Percentiles rank a stretch among this genome's conserved stretches.
Conservation (phyloP, 768 basidiomycete species). For the Suillus bovinus region DNA sequence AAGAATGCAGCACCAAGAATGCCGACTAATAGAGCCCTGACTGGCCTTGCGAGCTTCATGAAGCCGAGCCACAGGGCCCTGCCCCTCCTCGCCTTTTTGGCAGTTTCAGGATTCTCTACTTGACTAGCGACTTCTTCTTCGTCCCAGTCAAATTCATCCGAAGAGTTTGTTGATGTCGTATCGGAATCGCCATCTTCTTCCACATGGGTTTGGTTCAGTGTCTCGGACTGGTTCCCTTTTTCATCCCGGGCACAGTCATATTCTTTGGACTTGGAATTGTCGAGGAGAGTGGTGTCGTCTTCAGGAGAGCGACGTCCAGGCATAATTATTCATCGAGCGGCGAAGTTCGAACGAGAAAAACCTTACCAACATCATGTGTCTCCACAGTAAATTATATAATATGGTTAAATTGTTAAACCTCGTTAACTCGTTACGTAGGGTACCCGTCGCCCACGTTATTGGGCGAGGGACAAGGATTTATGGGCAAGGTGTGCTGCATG, state of each 20-base stretch:
- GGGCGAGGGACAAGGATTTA: too few species aligned
- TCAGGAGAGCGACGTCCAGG: constrained; percentile 14
- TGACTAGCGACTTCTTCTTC: constrained; percentile 47
- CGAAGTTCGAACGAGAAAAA: too few species aligned
- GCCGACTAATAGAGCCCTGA: constrained; percentile 61
- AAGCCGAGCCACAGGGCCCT: constrained; percentile 63
- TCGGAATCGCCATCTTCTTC: constrained; percentile 25
- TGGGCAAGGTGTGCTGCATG: too few species aligned
- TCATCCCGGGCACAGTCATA: constrained; percentile 12
- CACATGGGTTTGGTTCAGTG: constrained; percentile 10
- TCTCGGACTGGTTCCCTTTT: constrained; percentile 14
- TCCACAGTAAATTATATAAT: too few species aligned
- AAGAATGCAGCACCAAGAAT: constrained; percentile 61
- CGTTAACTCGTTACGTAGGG: too few species aligned
- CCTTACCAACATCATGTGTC: too few species aligned
- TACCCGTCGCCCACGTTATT: too few species aligned
- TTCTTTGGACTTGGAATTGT: constrained; percentile 14
- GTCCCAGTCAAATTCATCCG: constrained; percentile 78
- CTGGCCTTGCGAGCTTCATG: constrained; percentile 60
- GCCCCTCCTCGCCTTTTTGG: constrained; percentile 57
- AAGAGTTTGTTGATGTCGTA: constrained; percentile 54
- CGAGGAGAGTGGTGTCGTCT: constrained; percentile 11
- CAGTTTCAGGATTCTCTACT: constrained; percentile 23
- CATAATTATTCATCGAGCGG: constrained; percentile 17
- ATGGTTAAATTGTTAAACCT: too few species aligned